These are phyloP conservation scores for Nigrograna mackinnonii DNA, from an alignment of 2,329 filamentous ascomycete species.

Conservation along the genomic window DNA sequence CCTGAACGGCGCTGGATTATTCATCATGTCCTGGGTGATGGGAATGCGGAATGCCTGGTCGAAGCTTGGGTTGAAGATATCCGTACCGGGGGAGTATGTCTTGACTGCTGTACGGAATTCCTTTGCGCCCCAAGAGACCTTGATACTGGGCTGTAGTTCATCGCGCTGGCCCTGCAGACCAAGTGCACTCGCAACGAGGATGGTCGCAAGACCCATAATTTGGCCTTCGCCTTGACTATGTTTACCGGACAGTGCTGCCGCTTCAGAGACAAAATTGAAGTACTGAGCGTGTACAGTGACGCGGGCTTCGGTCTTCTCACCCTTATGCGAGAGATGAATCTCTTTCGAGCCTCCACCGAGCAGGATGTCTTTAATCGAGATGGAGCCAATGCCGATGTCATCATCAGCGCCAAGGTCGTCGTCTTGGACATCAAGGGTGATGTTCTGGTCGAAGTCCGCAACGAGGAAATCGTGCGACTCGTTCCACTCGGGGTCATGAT, in stretches of 20 bases:
- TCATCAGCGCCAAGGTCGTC: conserved; percentile 49
- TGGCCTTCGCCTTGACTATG: conserved; percentile 27
- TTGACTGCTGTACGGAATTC: conserved; percentile 48
- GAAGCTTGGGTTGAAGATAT: conserved; percentile 55
- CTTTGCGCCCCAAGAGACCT: conserved; percentile 47
- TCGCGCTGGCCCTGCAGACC: conserved; percentile 49
- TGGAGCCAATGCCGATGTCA: conserved; percentile 48
- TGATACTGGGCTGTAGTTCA: conserved; percentile 51
- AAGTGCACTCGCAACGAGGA: conserved; percentile 48
- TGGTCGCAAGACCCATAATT: conserved; percentile 46
- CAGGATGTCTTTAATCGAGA: conserved; percentile 47
- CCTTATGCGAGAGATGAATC: conserved; percentile 43
- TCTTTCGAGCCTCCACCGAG: conserved; percentile 48
- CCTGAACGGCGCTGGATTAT: conserved; percentile 22
- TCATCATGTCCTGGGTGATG: conserved; percentile 36
- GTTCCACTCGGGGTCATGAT: conserved; percentile 50
- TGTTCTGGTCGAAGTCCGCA: conserved; percentile 48
- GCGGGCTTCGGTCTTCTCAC: conserved; percentile 38
- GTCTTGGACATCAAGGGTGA: conserved; percentile 49
- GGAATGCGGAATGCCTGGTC: conserved; percentile 51
- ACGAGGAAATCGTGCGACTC: conserved; percentile 55
- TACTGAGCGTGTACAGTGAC: conserved; percentile 45
- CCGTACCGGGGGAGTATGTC: conserved; percentile 48
- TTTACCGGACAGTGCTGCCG: conserved; percentile 32
- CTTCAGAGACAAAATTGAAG: conserved; percentile 46